Conservation (phyloP, 2,329 filamentous ascomycete genomes). For the Chaetothyriales sp. region DNA sequence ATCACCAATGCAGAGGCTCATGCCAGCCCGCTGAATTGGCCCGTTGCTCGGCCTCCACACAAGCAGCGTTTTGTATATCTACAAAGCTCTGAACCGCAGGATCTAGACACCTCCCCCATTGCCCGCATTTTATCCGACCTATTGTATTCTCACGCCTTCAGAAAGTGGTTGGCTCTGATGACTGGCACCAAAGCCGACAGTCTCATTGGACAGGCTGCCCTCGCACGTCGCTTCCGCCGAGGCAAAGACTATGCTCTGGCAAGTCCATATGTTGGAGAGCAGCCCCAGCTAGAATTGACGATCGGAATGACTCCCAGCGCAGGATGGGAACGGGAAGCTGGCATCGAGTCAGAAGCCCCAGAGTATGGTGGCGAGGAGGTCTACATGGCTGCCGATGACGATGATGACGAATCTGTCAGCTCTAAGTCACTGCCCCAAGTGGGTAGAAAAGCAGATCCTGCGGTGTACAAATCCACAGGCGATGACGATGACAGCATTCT, state of each 20-base stretch:
- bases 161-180: slow-evolving; percentile 72
- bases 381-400: slow-evolving; percentile 72
- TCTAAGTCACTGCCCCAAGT: slow-evolving; percentile 19
- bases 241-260: slow-evolving; percentile 88
- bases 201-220: slow-evolving; percentile 56
- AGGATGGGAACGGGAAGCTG: slow-evolving; percentile 60
- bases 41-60: slow-evolving; percentile 73
- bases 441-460: slow-evolving; percentile 47
- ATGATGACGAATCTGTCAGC: slow-evolving; percentile 40
- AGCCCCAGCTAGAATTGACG: slow-evolving; percentile 72
- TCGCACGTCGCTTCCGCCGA: slow-evolving; percentile 75
- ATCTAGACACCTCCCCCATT: slow-evolving; percentile 41
- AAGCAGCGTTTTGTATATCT: slow-evolving; percentile 82
- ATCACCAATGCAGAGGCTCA: slow-evolving; percentile 50
- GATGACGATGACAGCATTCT: slow-evolving; percentile 61
- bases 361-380: slow-evolving; percentile 42
- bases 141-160: slow-evolving; percentile 71
- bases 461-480: slow-evolving; percentile 62
- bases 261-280: slow-evolving; percentile 55
- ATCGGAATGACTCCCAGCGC: slow-evolving; percentile 69
- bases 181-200: slow-evolving; percentile 48
- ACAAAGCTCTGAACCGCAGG: slow-evolving; percentile 18
- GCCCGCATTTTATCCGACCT: slow-evolving; percentile 68
- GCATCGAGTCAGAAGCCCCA: slow-evolving; percentile 24
- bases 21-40: slow-evolving; percentile 38